Evolutionary conservation across 352 stramenopile species (phyloP), one percentile per base, ranked within the genome.

Genomic region (Phytophthora macrochlamydospora): DNA sequence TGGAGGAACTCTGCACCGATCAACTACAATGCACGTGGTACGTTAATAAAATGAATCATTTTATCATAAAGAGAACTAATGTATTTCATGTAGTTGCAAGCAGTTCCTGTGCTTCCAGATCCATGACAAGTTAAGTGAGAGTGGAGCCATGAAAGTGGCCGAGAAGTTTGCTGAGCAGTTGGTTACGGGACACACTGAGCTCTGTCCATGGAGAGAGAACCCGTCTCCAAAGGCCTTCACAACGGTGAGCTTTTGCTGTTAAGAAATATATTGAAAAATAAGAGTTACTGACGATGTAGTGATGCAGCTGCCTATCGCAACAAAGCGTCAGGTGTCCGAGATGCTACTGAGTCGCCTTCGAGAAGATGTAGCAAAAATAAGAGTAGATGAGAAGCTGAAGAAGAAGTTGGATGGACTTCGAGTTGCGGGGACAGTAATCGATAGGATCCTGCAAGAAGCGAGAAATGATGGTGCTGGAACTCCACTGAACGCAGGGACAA

Each of bases 161-260:
- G 43, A 61, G 2, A 69, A 29, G 45, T 91, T 89, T 30, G 76
- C 78, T 24, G 46, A 54, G 28, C 67, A 81, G 31, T 60, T 91
- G 30, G 65, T 81, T 1, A 78, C 59, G 0, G 67, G 67, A 3
- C 82, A 91, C 40, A 73, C 69, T 9, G 35, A 67, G 3, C 56
- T 83, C 33, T 92, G 83, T 79, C 81, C 81, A 9, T 92, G 83
- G 83, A 65, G 65, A 7, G 73, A 70, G 4, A 92, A 89, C 44
- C 74, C 81, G 53, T 92, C 81, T 3, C 81, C 83, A 0, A 59
- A 69, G 45, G 75, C 77, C 37, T 92, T 92, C 46, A 78, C 71
- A 7, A 75, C 68, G 59, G 83, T 92, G 56, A 75, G 65, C 11
- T 66, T 4, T 6, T 12, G 32, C 14, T 45, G 7, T 24, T 24